phyloP scores from a whole-genome alignment of 2,329 filamentous ascomycete species.

The Ophiostoma australiae region DNA sequence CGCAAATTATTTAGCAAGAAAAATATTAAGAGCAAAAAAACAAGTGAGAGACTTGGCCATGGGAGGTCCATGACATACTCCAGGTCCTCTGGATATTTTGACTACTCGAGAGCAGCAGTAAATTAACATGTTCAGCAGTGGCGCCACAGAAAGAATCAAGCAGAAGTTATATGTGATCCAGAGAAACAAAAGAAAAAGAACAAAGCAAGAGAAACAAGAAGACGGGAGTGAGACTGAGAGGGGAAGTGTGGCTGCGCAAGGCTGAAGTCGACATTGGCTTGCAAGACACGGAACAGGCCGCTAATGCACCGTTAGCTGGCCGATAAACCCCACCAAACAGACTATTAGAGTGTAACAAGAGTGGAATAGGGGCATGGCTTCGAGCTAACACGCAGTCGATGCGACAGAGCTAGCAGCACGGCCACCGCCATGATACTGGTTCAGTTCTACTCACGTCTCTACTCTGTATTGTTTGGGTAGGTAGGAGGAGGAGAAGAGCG shows the following conservation, averaged over 20 bases:
- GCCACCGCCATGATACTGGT: background rate
- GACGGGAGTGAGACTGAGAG: background rate
- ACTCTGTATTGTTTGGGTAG: background rate
- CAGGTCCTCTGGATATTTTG: background rate
- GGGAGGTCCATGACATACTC: no score
- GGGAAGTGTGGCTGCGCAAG: conserved; percentile 8
- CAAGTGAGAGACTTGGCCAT: no score
- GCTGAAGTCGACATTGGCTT: conserved; percentile 7
- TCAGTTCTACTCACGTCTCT: background rate
- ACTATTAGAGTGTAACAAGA: background rate
- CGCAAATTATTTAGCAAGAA: no score
- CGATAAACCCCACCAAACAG: background rate
- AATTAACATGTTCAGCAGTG: no score
- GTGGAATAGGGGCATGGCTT: background rate
- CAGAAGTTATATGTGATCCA: background rate
- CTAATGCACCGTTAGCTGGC: background rate
- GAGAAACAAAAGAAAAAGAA: background rate
- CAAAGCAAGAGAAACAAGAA: background rate
- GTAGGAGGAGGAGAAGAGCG: no score
- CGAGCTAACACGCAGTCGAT: background rate
- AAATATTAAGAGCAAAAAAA: no score
- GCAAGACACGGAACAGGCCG: background rate
- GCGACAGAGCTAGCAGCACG: background rate
- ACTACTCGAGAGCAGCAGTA: background rate
- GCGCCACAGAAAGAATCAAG: background rate